Evolutionary conservation across 225 moss, liverwort and hornwort genomes (phyloP).

Genomic region (Marchantia paleacea): DNA sequence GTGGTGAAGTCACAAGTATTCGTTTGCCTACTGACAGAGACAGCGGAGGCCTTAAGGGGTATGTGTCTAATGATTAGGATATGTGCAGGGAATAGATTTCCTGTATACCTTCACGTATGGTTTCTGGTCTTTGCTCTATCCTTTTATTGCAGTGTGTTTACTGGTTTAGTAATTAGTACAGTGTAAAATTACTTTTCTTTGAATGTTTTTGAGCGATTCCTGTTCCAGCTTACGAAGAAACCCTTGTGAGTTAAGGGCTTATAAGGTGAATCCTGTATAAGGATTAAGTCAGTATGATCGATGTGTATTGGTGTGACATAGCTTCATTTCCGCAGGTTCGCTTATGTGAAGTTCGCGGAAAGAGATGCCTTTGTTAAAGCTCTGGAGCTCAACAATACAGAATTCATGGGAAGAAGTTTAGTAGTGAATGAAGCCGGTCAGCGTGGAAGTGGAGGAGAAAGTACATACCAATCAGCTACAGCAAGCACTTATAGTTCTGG

Average conservation of each 20-base stretch:
- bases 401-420: slow-evolving; percentile 28
- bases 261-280: background rate
- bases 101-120: background rate
- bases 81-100: background rate
- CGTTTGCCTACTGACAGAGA: slow-evolving; percentile 37
- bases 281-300: background rate
- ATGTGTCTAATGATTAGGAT: background rate
- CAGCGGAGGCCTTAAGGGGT: slow-evolving; percentile 39
- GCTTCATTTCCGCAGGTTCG: slow-evolving; percentile 29
- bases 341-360: slow-evolving; percentile 39
- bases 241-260: background rate
- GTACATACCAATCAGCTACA: slow-evolving; percentile 4
- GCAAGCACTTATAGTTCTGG: slow-evolving; percentile 10
- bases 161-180: background rate
- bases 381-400: slow-evolving; percentile 23
- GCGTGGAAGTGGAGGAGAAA: slow-evolving; percentile 16
- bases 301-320: background rate
- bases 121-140: background rate
- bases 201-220: background rate
- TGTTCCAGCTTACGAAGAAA: background rate
- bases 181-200: background rate
- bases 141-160: background rate
- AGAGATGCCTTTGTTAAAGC: slow-evolving; percentile 22
- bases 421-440: slow-evolving; percentile 42
- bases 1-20: slow-evolving; percentile 38